phyloP scores from a whole-genome alignment of 805 yeast species.

The Kuraishia hungarica region DNA sequence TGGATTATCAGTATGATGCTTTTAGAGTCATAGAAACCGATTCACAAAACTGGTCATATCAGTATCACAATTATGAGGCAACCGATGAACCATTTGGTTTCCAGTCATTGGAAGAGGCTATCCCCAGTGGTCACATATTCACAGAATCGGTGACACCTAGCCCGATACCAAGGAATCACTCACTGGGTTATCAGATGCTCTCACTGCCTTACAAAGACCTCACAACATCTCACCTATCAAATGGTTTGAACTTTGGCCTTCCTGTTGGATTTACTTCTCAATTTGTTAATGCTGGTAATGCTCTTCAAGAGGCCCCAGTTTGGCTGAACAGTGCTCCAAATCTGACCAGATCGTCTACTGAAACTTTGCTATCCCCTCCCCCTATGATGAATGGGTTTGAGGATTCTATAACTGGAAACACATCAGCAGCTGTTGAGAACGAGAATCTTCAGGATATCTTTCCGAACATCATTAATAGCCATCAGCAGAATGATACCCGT shows the following conservation, averaged over 20 bases:
- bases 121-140: too few relatives aligned
- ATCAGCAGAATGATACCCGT: background rate
- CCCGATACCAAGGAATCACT: background rate
- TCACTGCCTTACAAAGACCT: too few relatives aligned
- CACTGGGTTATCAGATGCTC: background rate
- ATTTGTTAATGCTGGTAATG: too few relatives aligned
- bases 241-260: background rate
- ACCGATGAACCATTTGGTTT: too few relatives aligned
- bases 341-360: background rate
- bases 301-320: background rate
- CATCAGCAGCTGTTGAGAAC: too few relatives aligned
- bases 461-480: too few relatives aligned
- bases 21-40: background rate
- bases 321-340: background rate
- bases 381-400: background rate
- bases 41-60: background rate
- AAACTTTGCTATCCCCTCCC: background rate
- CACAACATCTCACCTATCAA: background rate
- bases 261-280: background rate
- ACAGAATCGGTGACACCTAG: background rate
- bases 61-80: background rate
- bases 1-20: too few relatives aligned
- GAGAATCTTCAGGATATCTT: too few relatives aligned
- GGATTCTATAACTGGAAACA: background rate
- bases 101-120: too few relatives aligned